A percentile compares a stretch with the other conserved stretches of the same genome.
Conservation (phyloP, 257 asterid genomes). For the Solanum etuberosum region DNA sequence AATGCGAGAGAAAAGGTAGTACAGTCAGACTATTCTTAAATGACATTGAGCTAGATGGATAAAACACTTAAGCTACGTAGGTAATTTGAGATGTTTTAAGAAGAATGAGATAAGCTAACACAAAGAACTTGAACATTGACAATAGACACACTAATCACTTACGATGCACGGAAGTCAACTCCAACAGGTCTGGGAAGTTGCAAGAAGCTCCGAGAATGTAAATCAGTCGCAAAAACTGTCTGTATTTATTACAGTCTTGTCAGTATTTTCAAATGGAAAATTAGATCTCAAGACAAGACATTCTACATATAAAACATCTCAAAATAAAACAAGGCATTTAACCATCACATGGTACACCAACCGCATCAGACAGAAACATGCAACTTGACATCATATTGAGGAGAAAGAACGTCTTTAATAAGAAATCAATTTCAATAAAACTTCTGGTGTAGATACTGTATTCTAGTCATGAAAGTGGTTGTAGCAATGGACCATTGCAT, state of each 20-base stretch:
- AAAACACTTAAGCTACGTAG: not conserved
- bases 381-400: not conserved
- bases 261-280: not conserved
- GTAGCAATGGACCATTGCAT: not conserved
- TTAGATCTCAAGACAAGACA: not conserved
- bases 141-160: slow-evolving; percentile 25
- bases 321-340: not conserved
- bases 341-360: not conserved
- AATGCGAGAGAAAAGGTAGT: not conserved
- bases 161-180: slow-evolving; percentile 96
- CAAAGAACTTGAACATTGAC: not conserved
- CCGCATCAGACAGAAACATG: not conserved
- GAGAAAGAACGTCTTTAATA: not conserved
- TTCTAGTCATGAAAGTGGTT: not conserved
- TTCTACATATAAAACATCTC: not conserved
- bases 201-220: slow-evolving; percentile 74
- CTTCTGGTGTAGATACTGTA: not conserved
- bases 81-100: not conserved
- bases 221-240: slow-evolving; percentile 86
- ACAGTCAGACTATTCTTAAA: not conserved
- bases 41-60: not conserved
- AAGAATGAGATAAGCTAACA: not conserved
- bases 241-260: slow-evolving; percentile 22
- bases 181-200: slow-evolving; percentile 93
- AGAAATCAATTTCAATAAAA: not conserved